phyloP scores from a whole-genome alignment of 2,329 filamentous ascomycete genomes.

The Cercospora sp. region DNA sequence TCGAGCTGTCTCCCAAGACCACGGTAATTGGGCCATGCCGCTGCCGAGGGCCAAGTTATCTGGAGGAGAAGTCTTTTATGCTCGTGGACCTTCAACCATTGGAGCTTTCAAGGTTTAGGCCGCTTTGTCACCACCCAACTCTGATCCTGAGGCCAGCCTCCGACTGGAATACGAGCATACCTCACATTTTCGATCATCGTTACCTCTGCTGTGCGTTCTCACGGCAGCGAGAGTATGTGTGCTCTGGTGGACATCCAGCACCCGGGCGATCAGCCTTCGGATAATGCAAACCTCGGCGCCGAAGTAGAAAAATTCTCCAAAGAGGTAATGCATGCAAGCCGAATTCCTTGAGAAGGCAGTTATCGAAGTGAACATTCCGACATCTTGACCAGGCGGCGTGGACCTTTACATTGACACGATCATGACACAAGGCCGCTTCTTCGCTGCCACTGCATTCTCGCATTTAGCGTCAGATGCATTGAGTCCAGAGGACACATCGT shows the following conservation, averaged over 20 bases:
- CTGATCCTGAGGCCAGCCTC: not conserved
- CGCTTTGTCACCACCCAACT: not conserved
- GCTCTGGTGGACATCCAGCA: not conserved
- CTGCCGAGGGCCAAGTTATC: not conserved
- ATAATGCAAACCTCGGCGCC: not conserved
- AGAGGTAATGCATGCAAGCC: not conserved
- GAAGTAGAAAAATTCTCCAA: not conserved
- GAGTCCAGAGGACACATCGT: not conserved
- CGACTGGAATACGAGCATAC: not conserved
- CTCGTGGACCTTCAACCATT: not conserved
- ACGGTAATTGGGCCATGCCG: not conserved
- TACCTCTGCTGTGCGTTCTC: not conserved
- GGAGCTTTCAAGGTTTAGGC: not conserved
- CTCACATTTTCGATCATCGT: not conserved
- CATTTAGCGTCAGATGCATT: not conserved
- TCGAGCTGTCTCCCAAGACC: not conserved
- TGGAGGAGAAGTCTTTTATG: not conserved
- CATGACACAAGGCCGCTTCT: not conserved
- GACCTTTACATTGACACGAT: not conserved
- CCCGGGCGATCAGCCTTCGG: not conserved
- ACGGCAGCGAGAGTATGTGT: not conserved
- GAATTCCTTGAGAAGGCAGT: not conserved
- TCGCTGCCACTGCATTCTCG: not conserved
- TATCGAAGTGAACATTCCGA: not conserved
- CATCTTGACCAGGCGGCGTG: not conserved